Evolutionary conservation across 192 early-diverging fungal genomes (phyloP), one percentile per base, ranked within the genome.

Genomic region (Geosiphon pyriformis): DNA sequence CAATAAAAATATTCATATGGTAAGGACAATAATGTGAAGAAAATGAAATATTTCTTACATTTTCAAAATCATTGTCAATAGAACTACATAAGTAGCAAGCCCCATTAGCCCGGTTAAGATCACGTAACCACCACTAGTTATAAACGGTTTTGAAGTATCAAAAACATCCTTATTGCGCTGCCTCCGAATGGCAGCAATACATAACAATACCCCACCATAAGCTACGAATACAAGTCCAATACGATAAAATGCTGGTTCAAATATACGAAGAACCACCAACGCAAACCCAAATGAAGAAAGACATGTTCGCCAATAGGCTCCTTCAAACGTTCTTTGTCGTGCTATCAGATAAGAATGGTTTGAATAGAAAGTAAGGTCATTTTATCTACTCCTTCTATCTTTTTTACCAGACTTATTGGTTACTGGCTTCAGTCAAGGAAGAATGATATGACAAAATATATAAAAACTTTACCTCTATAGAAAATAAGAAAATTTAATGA

Each of bases 231-330:
- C 79, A 48, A 85, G 76, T 15, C 83, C 83, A 27, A 85, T 75
- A 34, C 74, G 71, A 67, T 85, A 82, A 49, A 85, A 85, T 8
- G 75, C 61, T 27, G 42, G 65, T n/a, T 80, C 81, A 57, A 85
- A 85, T 25, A 85, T 69, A 22, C 80, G 80, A 17, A 85, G 42
- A 52, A 85, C 76, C 23, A 85, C 51, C 50, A 85, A 68, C 3
- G 81, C 81, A 49, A 76, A 78, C 2, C 79, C 79, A 48, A 85
- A 82, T 33, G 83, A 49, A 10, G 78, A 76, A 11, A 85, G 56
- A 35, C 79, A 74, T 7, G 83, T 85, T 42, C 83, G 49, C 81
- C 81, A 81, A 68, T 85, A 85, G 23, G 83, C 81, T 2, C 83
- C 83, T 66, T 85, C 83, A 55, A 82, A 85, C 0, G 83, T 85